Evolutionary conservation across 179 eudicot genomes (phyloP), one percentile per base, ranked within the genome.

Genomic region (Corrigiola litoralis): DNA sequence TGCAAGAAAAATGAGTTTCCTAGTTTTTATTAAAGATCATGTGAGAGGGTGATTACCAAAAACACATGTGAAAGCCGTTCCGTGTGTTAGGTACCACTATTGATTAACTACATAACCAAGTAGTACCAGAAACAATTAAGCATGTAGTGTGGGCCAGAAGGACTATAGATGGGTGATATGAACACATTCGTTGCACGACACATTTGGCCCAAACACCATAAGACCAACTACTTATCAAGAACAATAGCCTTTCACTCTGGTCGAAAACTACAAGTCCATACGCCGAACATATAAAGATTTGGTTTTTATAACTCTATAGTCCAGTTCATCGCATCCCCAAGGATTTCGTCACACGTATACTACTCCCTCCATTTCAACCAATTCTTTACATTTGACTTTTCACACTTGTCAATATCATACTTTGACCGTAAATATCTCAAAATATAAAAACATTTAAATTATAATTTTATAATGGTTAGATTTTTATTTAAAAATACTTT

Each of bases 151-250:
- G 32, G 25, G 11, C n/a, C 32, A 24, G 14, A 23, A 1, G 6
- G 20, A 4, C 4, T 8, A 27, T 33, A 27, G 31, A 17, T 0
- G 17, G 32, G 21, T 25, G n/a, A 20, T 31, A 29, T 32, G 12
- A 54, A n/a, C 59, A 32, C 38, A 54, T 31, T 54, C 40, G 59
- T 54, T 17, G 59, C 53, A 38, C 60, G 47, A 18, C 48, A 20
- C 61, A 57, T 14, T 17, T 57, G 53, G 25, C 23, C 33, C 47
- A 36, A 37, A 58, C 40, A 31, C 31, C 69, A 58, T 71, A 64
- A 56, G 70, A 40, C 70, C 65, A 20, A 29, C 33, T 21, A 57
- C 75, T 65, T 64, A 64, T 71, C 70, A 55, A 21, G 17, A 21
- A 54, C 13, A 20, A 64, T 8, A 29, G 48, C 59, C 70, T 65